Evolutionary conservation across 2,329 filamentous ascomycete species (phyloP), one percentile per base, ranked within the genome.

Genomic region (Bimuria novae-zelandiae): DNA sequence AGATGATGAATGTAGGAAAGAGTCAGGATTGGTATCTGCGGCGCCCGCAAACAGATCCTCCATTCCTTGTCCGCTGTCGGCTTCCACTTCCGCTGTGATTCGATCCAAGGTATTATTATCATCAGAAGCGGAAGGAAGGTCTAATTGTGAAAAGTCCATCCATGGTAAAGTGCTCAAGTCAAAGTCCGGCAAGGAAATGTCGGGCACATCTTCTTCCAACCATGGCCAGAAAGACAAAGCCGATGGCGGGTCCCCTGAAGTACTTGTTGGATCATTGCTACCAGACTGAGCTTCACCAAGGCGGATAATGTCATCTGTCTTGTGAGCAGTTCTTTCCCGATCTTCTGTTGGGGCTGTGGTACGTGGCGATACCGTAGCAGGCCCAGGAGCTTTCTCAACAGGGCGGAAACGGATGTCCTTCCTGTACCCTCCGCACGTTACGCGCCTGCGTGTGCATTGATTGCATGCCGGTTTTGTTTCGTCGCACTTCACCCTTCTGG

Each of bases 401-500:
- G 47, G 25, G 25, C 52, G 46, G 17, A 54, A 54, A 76, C 88
- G 87, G 71, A 88, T 88, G 67, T 87, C 83, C 66, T 87, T 89
- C 69, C 83, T 86, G 71, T 89, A 89, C 16, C 87, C 87, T 54
- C 86, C 86, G 66, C 87, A 89, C 4, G 77, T 70, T 25, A 89
- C 84, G 51, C 82, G 84, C 50, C 86, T 79, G 62, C 83, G 84
- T 47, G 83, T 77, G 66, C 86, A 89, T 75, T 89, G 85, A 45
- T 82, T 78, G 62, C 86, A 89, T 29, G 78, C 78, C 1, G 86
- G 86, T 63, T 89, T 89, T 43, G 82, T 83, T 73, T 89, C 87
- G 69, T 88, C 87, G 74, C 87, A 89, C 73, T 89, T 89, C 42
- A 89, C 75, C 60, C 87, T 79, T 73, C 89, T 88, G 53, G 84